These are phyloP conservation scores for Stereum hirsutum DNA, from an alignment of 1,284 basidiomycete species.

Conservation along the genomic window DNA sequence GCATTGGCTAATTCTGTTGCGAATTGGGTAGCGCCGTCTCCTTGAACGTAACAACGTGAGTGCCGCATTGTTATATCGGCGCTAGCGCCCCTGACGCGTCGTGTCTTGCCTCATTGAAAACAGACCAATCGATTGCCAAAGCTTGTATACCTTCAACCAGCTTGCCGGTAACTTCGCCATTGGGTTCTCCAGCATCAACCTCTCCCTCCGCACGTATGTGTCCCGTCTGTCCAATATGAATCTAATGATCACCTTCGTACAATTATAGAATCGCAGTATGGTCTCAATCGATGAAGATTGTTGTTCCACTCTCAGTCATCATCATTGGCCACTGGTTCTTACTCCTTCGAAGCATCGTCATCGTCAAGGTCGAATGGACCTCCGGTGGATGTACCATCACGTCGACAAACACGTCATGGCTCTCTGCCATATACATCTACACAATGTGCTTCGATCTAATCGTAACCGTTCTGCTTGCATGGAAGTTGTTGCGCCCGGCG, in stretches of 20 bases:
- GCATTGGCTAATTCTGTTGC: neutral
- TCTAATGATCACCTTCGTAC: neutral
- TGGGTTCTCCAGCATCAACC: slow-evolving; percentile 68
- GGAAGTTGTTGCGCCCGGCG: slow-evolving; percentile 43
- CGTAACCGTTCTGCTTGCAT: slow-evolving; percentile 19
- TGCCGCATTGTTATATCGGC: neutral
- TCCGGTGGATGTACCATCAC: slow-evolving; percentile 15
- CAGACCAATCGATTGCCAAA: slow-evolving; percentile 57
- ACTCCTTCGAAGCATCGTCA: slow-evolving; percentile 49
- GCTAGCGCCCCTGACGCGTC: neutral
- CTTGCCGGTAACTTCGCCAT: slow-evolving; percentile 57
- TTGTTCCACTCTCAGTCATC: slow-evolving; percentile 41
- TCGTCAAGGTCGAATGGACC: slow-evolving; percentile 11
- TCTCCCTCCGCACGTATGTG: slow-evolving; percentile 66
- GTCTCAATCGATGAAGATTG: slow-evolving; percentile 52
- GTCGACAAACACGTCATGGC: slow-evolving; percentile 16
- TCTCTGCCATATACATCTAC: slow-evolving; percentile 11
- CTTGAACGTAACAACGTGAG: neutral
- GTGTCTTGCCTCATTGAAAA: neutral
- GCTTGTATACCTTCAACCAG: slow-evolving; percentile 66
- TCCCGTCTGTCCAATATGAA: slow-evolving; percentile 4
- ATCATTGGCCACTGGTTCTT: slow-evolving; percentile 72
- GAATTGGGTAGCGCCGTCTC: neutral
- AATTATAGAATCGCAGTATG: slow-evolving; percentile 55
- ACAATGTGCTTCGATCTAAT: slow-evolving; percentile 18